Percentiles rank a stretch among this genome's conserved stretches.
Evolutionary conservation across 495 filamentous ascomycete species (phyloP).

Genomic region (Immersiella caudata): DNA sequence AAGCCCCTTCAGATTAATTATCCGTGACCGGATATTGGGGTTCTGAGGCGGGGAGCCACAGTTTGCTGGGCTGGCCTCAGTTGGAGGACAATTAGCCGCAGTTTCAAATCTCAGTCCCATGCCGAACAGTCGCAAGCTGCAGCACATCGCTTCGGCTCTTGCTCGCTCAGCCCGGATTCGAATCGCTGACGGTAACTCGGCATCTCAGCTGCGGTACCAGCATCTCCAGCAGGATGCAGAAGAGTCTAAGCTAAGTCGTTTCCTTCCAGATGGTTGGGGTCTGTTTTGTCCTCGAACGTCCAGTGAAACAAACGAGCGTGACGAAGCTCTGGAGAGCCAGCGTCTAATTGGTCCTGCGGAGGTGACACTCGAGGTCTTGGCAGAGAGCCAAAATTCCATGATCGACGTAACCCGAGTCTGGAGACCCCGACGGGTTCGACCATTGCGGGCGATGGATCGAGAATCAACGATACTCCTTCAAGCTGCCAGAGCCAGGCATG

Average conservation of each 20-base stretch:
- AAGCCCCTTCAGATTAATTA: slow-evolving; percentile 41
- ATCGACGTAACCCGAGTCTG: slow-evolving; percentile 12
- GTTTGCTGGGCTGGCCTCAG: slow-evolving; percentile 22
- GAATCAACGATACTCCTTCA: not conserved
- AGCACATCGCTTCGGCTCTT: slow-evolving; percentile 34
- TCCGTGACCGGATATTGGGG: slow-evolving; percentile 26
- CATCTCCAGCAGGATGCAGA: not conserved
- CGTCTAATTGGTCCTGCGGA: slow-evolving; percentile 9
- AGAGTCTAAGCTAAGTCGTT: not conserved
- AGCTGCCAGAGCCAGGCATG: not conserved
- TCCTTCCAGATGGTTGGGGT: not conserved
- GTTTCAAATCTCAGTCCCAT: slow-evolving; percentile 36
- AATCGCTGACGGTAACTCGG: slow-evolving; percentile 6
- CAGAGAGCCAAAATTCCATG: slow-evolving; percentile 14
- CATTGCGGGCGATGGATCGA: not conserved
- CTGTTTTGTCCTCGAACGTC: not conserved
- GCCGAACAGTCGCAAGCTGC: slow-evolving; percentile 27
- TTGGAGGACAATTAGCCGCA: slow-evolving; percentile 42
- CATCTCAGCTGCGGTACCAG: not conserved
- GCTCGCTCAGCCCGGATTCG: slow-evolving; percentile 27
- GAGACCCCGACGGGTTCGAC: not conserved
- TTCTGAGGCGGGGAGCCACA: slow-evolving; percentile 17
- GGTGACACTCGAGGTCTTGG: slow-evolving; percentile 19
- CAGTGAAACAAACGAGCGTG: not conserved
- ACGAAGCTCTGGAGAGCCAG: not conserved